Evolutionary conservation across 2,329 filamentous ascomycete genomes (phyloP).

Genomic region (Colletotrichum cereale): DNA sequence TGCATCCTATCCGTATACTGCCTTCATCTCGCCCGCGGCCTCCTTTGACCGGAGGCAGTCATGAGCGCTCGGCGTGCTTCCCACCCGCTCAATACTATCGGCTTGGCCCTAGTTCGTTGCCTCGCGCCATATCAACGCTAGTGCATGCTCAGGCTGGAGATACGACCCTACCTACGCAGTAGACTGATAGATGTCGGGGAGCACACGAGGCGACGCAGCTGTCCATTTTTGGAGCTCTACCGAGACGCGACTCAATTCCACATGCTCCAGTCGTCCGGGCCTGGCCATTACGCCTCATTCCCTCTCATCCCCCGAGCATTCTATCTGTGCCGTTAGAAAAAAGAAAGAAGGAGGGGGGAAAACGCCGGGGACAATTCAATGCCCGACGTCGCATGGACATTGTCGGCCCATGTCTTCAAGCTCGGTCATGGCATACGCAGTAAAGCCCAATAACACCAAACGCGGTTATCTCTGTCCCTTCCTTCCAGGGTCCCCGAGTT

Average conservation of each 20-base stretch:
- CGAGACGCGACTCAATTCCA: slow-evolving; percentile 25
- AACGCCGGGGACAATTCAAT: neutral
- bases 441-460: slow-evolving; percentile 11
- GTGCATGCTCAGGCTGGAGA: slow-evolving; percentile 2
- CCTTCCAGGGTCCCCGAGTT: neutral
- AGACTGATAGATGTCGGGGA: slow-evolving; percentile 23
- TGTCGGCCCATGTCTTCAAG: slow-evolving; percentile 19
- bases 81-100: neutral
- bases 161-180: slow-evolving; percentile 14
- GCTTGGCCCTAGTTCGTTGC: neutral
- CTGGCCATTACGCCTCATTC: slow-evolving; percentile 16
- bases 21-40: neutral
- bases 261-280: slow-evolving; percentile 32
- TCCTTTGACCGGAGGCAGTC: neutral
- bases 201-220: slow-evolving; percentile 31
- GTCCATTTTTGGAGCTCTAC: slow-evolving; percentile 28
- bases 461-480: slow-evolving; percentile 18
- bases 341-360: no score
- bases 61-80: neutral
- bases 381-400: neutral
- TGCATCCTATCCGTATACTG: neutral
- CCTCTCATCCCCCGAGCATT: neutral
- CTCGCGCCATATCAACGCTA: slow-evolving; percentile 17
- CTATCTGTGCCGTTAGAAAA: neutral
- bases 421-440: slow-evolving; percentile 6